A percentile compares a stretch with the other conserved stretches of the same genome.
These are phyloP conservation scores for Venturia pyrina DNA, from an alignment of 2,329 filamentous ascomycete genomes.

Conservation along the genomic window DNA sequence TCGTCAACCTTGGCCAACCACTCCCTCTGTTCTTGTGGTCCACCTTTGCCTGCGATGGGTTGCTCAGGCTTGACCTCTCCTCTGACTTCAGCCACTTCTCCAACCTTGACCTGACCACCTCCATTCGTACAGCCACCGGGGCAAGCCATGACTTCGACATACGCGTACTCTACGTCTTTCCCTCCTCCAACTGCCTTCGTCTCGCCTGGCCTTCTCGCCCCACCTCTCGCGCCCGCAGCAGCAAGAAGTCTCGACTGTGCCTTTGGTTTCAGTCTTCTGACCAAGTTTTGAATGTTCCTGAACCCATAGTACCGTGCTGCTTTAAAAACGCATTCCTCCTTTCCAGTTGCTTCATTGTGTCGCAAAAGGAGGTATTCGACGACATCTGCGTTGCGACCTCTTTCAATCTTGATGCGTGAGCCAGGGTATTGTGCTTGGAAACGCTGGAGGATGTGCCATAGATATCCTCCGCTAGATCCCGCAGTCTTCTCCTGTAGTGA, in stretches of 20 bases:
- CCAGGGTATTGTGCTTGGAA: slow-evolving; percentile 62
- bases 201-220: slow-evolving; percentile 43
- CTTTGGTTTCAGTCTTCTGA: slow-evolving; percentile 79
- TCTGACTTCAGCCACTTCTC: slow-evolving; percentile 58
- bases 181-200: slow-evolving; percentile 25
- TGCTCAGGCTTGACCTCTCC: slow-evolving; percentile 52
- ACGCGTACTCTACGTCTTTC: slow-evolving; percentile 59
- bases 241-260: slow-evolving; percentile 71
- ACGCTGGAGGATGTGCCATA: slow-evolving; percentile 67
- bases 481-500: slow-evolving; percentile 37
- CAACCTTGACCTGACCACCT: slow-evolving; percentile 86
- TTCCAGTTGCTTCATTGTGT: slow-evolving; percentile 32
- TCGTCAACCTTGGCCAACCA: slow-evolving; percentile 47
- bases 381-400: slow-evolving; percentile 84
- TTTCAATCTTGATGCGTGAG: slow-evolving; percentile 58
- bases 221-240: slow-evolving; percentile 50
- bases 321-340: slow-evolving; percentile 51
- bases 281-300: slow-evolving; percentile 95
- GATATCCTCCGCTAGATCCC: slow-evolving; percentile 80
- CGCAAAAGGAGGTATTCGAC: slow-evolving; percentile 68
- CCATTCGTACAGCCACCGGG: slow-evolving; percentile 98
- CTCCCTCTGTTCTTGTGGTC: slow-evolving; percentile 62
- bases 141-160: slow-evolving; percentile 98
- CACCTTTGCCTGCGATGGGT: slow-evolving; percentile 58
- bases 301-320: slow-evolving; percentile 94